These are phyloP conservation scores for Nematodospora valgi DNA, from an alignment of 805 yeast genomes.

Conservation along the genomic window DNA sequence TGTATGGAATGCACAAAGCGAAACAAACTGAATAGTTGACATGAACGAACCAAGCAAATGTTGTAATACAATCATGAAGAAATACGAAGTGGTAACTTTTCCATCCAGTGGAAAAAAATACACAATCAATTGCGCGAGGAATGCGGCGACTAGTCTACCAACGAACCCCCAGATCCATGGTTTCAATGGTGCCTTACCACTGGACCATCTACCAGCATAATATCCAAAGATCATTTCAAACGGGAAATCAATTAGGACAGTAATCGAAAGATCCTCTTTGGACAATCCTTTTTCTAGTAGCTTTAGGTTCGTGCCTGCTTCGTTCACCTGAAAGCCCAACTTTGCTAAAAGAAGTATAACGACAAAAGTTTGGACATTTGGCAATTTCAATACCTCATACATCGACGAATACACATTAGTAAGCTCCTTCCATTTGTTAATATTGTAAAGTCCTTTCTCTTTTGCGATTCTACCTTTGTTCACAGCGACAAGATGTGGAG, in stretches of 20 bases:
- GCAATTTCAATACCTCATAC: slow-evolving; percentile 63
- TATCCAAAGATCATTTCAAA: slow-evolving; percentile 94
- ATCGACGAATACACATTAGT: slow-evolving; percentile 59
- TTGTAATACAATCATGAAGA: slow-evolving; percentile 71
- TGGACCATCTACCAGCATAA: slow-evolving; percentile 93
- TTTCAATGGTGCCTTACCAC: slow-evolving; percentile 67
- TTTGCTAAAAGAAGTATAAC: slow-evolving; percentile 76
- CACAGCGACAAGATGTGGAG: slow-evolving; percentile 41
- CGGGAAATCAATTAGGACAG: slow-evolving; percentile 92
- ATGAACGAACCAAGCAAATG: slow-evolving; percentile 86
- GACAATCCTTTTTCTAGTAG: slow-evolving; percentile 87
- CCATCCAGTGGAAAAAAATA: slow-evolving; percentile 61
- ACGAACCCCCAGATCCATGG: slow-evolving; percentile 91
- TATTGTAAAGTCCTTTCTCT: slow-evolving; percentile 25
- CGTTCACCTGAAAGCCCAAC: slow-evolving; percentile 93
- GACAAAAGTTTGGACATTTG: slow-evolving; percentile 71
- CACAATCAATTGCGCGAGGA: slow-evolving; percentile 70
- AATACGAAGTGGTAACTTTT: slow-evolving; percentile 50
- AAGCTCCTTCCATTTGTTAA: slow-evolving; percentile 27
- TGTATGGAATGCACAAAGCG: slow-evolving; percentile 92
- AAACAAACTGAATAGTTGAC: slow-evolving; percentile 93
- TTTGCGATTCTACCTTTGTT: slow-evolving; percentile 26
- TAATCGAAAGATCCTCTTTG: slow-evolving; percentile 88
- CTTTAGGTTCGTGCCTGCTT: slow-evolving; percentile 91
- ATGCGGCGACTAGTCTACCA: slow-evolving; percentile 77